Base-by-base conservation (phyloP, 2,329 filamentous ascomycete species). In the Fusarium nodosum region DNA sequence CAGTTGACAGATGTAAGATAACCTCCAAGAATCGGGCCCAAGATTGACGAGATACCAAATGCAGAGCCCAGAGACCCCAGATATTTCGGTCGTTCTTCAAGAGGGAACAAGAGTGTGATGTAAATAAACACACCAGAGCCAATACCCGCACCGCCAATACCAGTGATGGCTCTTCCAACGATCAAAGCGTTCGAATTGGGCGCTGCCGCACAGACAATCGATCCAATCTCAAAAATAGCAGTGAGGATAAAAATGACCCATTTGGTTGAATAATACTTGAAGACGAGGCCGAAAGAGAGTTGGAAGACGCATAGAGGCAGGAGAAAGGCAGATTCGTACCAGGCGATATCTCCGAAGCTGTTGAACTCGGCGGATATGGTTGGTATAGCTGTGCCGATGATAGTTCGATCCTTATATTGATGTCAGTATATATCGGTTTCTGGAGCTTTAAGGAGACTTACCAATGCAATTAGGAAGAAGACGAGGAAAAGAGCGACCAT, bases 271-370 rank as follows among this genome's bases (percentile, higher is more conserved):
- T 68, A 68, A 28, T 68, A 68, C 20, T 67, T 67, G 3, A 67
- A 67, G 8, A 67, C 41, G 1, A 67, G 64, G 0, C 64, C 64
- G 20, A 67, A 67, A 0, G 64, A 68, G 4, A 68, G 24, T 20
- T 68, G 64, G n/a, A 68, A 58, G 11, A 68, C 64, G 16, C 59
- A 68, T 28, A 68, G 64, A 3, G 65, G 64, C 0, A 68, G 59
- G 2, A 68, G 59, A 7, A 68, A 68, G 10, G 65, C 65, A 0
- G 64, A 68, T 53, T 68, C 65, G 36, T 68, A 68, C 65, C 65
- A 68, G 0, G 65, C 64, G 3, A 68, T 68, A 7, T 68, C 65
- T 2, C 65, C 60, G 5, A 68, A 68, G 31, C 64, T 68, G 24
- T 68, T 12, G 22, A 68, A 68, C 0, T 68, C 65, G 18, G 64